Base-by-base conservation (phyloP, 208 protist genomes). In the Trypanosoma melophagium region DNA sequence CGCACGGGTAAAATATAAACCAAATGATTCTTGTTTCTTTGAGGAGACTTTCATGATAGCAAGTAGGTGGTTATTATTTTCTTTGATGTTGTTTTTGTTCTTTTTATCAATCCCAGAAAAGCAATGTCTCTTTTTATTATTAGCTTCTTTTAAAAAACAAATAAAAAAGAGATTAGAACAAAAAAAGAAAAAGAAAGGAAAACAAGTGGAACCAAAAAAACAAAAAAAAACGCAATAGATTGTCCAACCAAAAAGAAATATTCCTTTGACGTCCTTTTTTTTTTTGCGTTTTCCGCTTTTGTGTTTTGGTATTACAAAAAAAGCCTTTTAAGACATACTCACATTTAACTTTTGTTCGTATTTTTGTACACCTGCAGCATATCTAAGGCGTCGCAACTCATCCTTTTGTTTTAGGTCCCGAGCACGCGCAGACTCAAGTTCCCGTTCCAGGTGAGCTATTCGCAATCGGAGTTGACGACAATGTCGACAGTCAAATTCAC, bases 1-100 rank as follows among this genome's bases (percentile, higher is more conserved):
- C 19, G 74, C 77, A 0, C 76, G 75, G 14, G 81, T 83, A 58
- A 59, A 81, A 51, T 89, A 66, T 22, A 92, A 54, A 16, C 70
- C 35, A 19, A 55, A 24, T 8, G 55, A 10, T 7, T 44, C 55
- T 1, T 45, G 16, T 13, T 21, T 2, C 54, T 59, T 28, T 59
- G 13, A 59, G 31, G 25, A n/a, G 31, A 13, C 9, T 17, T 19
- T 41, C 31, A 47, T 47, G 13, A 47, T 47, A 1, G 3, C 13
- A 47, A 47, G 9, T 47, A 47, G 10, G n/a, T n/a, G n/a, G n/a
- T n/a, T n/a, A 17, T 8, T 47, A n/a, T 47, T 47, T 10, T 47
- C 16, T 2, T 10, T 47, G n/a, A n/a, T n/a, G n/a, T n/a, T n/a
- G n/a, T n/a, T 47, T 47, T 47, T 47, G 16, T 47, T 47, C 1